Conservation (phyloP, 2,329 filamentous ascomycete species). For the Zalaria obscura region DNA sequence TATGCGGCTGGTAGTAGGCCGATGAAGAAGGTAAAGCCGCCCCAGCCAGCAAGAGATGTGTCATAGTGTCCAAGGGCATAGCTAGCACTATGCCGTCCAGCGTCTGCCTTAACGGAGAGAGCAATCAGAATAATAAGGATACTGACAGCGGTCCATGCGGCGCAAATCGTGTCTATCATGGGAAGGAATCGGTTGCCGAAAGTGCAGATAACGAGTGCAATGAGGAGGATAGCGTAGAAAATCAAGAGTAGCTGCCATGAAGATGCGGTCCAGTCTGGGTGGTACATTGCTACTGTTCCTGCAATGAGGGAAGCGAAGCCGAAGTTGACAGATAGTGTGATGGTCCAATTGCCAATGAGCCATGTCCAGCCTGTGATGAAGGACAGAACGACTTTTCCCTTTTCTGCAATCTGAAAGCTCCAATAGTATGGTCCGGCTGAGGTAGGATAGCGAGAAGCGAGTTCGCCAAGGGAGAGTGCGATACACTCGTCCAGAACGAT, state of each 20-base stretch:
- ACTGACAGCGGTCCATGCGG: conserved; percentile 39
- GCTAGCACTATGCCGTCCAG: conserved; percentile 36
- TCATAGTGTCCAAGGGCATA: conserved; percentile 44
- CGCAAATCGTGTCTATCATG: conserved; percentile 43
- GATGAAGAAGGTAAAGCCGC: conserved; percentile 47
- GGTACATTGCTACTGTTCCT: conserved; percentile 31
- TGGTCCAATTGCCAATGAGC: conserved; percentile 66
- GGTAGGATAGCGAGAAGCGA: conserved; percentile 63
- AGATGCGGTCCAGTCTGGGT: conserved; percentile 36
- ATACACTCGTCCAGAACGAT: conserved; percentile 56
- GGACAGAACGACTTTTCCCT: conserved; percentile 33
- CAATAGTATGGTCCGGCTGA: conserved; percentile 67
- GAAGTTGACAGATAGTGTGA: conserved; percentile 65
- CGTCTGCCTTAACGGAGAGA: conserved; percentile 39
- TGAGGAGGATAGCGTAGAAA: conserved; percentile 53
- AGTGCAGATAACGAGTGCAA: conserved; percentile 51
- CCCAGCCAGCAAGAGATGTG: conserved; percentile 41
- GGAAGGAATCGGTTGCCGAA: conserved; percentile 56
- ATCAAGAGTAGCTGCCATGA: conserved; percentile 57
- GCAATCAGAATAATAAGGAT: conserved; percentile 45
- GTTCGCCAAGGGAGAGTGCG: conserved; percentile 55
- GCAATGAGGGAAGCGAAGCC: conserved; percentile 43
- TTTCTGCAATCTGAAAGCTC: conserved; percentile 51
- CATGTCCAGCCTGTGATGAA: conserved; percentile 65
- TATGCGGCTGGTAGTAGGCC: conserved; percentile 37